Percentiles rank a stretch among this genome's conserved stretches.
These are phyloP conservation scores for Cubamyces sp. DNA, from an alignment of 768 basidiomycete species.

Conservation along the genomic window DNA sequence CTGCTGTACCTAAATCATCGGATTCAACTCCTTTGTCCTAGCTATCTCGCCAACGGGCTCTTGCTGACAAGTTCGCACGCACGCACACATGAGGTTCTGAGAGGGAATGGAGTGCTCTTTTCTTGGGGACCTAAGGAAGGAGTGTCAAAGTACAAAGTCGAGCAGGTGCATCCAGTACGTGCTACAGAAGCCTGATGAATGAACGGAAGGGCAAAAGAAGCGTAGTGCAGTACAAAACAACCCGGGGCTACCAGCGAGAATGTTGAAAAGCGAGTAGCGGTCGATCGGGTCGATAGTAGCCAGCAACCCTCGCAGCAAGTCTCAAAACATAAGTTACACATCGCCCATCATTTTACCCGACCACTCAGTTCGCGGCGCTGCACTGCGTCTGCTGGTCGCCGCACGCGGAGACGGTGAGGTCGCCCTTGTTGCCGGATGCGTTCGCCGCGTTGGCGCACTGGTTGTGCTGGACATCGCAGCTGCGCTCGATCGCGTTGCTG, in stretches of 20 bases:
- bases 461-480: slow-evolving; percentile 63
- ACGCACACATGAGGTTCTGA: not conserved
- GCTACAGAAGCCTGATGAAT: slow-evolving; percentile 11
- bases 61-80: not conserved
- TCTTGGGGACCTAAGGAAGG: slow-evolving; percentile 8
- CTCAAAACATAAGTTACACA: not conserved
- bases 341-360: too few species aligned
- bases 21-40: too few species aligned
- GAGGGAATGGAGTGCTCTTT: slow-evolving; percentile 17
- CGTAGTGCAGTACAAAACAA: slow-evolving; percentile 11
- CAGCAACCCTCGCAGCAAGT: slow-evolving; percentile 20
- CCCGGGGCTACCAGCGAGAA: not conserved
- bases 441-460: slow-evolving; percentile 61
- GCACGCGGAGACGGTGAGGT: slow-evolving; percentile 52
- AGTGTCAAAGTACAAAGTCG: slow-evolving; percentile 24
- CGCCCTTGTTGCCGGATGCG: slow-evolving; percentile 49
- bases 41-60: too few species aligned
- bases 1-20: too few species aligned
- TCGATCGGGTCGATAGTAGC: not conserved
- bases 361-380: slow-evolving; percentile 32
- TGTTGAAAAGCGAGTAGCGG: not conserved
- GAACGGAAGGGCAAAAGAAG: slow-evolving; percentile 4
- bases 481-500: slow-evolving; percentile 50
- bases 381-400: slow-evolving; percentile 49
- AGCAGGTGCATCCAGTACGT: slow-evolving; percentile 24